Conservation (phyloP, 257 asterid species). For the Hygrophila difformis region DNA sequence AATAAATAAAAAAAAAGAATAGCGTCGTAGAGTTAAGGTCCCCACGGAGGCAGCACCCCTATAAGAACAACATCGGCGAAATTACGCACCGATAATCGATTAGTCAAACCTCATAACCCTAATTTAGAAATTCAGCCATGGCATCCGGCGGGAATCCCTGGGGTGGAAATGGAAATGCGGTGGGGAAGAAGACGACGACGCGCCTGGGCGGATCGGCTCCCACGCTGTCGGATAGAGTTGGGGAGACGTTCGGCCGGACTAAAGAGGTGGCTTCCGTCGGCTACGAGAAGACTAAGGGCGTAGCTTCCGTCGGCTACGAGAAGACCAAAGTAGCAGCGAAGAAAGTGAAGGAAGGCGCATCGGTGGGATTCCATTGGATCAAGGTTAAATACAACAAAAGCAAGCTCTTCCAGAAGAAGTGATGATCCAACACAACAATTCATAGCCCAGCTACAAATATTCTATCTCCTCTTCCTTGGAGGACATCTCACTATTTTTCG, state of each 20-base stretch:
- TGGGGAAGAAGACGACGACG: constrained; percentile 10
- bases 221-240: constrained; percentile 24
- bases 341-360: constrained; percentile 40
- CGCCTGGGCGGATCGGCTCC: constrained; percentile 25
- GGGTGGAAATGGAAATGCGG: constrained; percentile 19
- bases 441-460: too few species aligned
- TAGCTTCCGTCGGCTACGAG: constrained; percentile 38
- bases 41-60: too few species aligned
- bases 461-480: too few species aligned
- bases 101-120: not conserved
- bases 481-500: too few species aligned
- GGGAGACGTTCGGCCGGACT: constrained; percentile 30
- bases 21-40: too few species aligned
- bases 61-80: not conserved
- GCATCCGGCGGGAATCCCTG: constrained; percentile 23
- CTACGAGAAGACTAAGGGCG: constrained; percentile 36
- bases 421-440: not conserved
- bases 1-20: too few species aligned
- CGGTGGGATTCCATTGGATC: constrained; percentile 48
- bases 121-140: constrained; percentile 5
- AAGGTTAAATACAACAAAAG: constrained; percentile 31
- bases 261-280: constrained; percentile 36
- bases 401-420: constrained; percentile 49
- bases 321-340: constrained; percentile 52
- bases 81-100: too few species aligned